Percentiles rank a stretch among this genome's conserved stretches.
Conservation (phyloP, 345 rosid species). For the Noccaea caerulescens region DNA sequence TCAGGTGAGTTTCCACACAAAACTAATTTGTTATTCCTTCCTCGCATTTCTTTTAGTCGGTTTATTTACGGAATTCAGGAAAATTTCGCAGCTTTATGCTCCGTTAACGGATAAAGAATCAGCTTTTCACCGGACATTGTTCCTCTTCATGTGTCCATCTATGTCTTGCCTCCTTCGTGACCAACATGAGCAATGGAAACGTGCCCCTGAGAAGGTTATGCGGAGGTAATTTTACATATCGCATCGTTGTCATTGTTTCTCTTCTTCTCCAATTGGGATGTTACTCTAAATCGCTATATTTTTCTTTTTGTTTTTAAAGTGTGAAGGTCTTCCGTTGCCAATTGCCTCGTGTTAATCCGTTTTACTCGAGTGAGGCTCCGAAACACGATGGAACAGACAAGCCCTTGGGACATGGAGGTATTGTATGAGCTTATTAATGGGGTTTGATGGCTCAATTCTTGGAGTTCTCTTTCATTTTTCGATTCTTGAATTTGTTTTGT, state of each 20-base stretch:
- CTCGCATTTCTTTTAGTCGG: neutral
- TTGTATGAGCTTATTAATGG: slow-evolving; percentile 1
- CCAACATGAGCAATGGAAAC: slow-evolving; percentile 96
- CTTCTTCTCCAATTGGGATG: neutral
- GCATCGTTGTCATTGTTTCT: neutral
- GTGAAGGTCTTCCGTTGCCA: slow-evolving; percentile 90
- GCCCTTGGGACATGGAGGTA: slow-evolving; percentile 72
- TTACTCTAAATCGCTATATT: slow-evolving; percentile 1
- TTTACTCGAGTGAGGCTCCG: slow-evolving; percentile 78
- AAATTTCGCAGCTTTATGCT: slow-evolving; percentile 68
- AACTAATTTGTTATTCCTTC: neutral
- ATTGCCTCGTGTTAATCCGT: slow-evolving; percentile 65
- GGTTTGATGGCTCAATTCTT: neutral
- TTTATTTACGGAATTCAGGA: neutral
- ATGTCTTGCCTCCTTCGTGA: slow-evolving; percentile 89
- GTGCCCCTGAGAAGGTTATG: slow-evolving; percentile 52
- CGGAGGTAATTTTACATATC: slow-evolving; percentile 56
- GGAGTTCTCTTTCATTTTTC: neutral
- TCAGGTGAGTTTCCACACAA: slow-evolving; percentile 57
- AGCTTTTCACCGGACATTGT: slow-evolving; percentile 76
- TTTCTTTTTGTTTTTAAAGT: slow-evolving; percentile 48
- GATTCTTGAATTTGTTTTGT: slow-evolving; percentile 1
- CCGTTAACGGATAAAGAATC: slow-evolving; percentile 68
- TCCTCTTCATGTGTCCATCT: slow-evolving; percentile 79
- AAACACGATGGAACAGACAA: slow-evolving; percentile 57